Conservation (phyloP, 345 rosid genomes). For the Pistacia vera region DNA sequence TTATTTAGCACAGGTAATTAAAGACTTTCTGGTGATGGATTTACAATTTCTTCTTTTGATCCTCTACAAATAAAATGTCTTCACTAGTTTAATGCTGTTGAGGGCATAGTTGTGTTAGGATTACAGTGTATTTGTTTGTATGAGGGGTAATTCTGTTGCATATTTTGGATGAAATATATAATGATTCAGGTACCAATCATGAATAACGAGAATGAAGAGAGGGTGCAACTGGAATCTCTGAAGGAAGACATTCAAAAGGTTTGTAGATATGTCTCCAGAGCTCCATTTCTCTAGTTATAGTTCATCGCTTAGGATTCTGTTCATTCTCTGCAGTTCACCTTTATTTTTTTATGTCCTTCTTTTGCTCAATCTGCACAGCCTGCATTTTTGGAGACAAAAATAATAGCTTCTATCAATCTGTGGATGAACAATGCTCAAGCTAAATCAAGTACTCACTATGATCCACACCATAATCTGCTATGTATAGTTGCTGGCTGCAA, state of each 20-base stretch:
- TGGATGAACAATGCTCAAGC: conserved; percentile 89
- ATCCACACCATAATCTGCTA: conserved; percentile 88
- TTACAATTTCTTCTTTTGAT: background rate
- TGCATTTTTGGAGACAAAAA: conserved; percentile 49
- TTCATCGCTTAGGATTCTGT: background rate
- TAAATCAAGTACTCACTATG: conserved; percentile 86
- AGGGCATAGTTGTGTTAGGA: background rate
- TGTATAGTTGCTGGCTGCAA: conserved; percentile 77
- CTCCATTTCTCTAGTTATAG: background rate
- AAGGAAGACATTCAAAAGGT: conserved; percentile 65
- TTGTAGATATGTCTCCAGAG: conserved; percentile 16
- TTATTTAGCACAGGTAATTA: conserved; percentile 79
- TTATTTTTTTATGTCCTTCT: background rate
- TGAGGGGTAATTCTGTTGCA: background rate
- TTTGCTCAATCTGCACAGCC: conserved; percentile 55
- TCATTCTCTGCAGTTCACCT: background rate
- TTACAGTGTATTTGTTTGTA: background rate
- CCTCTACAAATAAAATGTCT: background rate
- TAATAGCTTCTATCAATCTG: conserved; percentile 72
- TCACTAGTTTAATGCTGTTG: conserved; percentile 18
- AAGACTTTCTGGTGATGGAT: background rate
- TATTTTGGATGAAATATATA: background rate
- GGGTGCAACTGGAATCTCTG: conserved; percentile 66
- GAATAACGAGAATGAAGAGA: conserved; percentile 64
- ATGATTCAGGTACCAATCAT: conserved; percentile 61